Evolutionary conservation across 2,329 filamentous ascomycete species (phyloP).

Genomic region (Colletotrichum lini): DNA sequence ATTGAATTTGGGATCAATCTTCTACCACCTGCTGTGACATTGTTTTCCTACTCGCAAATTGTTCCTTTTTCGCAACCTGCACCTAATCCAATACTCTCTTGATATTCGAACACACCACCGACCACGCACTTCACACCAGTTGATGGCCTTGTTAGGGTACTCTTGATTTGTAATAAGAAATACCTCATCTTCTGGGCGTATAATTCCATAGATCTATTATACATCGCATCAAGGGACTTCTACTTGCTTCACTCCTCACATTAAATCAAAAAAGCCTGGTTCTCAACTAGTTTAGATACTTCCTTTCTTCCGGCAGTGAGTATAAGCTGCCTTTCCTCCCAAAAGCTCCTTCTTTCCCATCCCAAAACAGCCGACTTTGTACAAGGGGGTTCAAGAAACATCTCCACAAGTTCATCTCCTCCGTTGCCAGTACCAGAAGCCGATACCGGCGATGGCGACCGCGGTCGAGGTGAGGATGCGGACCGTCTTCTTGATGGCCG

Average conservation of each 20-base stretch:
- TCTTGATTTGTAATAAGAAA: not conserved
- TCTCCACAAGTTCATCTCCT: not conserved
- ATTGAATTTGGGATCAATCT: not conserved
- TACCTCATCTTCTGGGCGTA: too few species aligned
- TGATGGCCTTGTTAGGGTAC: not conserved
- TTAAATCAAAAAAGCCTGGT: not conserved
- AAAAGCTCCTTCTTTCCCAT: too few species aligned
- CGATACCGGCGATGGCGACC: slow-evolving; percentile 17
- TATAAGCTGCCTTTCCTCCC: not conserved
- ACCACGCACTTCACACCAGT: too few species aligned
- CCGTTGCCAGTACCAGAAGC: slow-evolving; percentile 32
- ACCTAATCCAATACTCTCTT: too few species aligned
- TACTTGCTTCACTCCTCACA: not conserved
- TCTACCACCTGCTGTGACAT: not conserved
- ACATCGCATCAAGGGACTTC: too few species aligned
- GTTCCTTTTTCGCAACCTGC: too few species aligned
- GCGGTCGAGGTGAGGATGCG: slow-evolving; percentile 26
- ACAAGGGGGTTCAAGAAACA: too few species aligned
- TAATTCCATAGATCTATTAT: too few species aligned
- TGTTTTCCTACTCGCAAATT: too few species aligned
- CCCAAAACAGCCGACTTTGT: accelerated
- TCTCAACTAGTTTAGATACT: too few species aligned
- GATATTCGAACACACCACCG: too few species aligned
- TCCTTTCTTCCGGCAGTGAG: not conserved
- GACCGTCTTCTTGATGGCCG: slow-evolving; percentile 33